Base-by-base conservation (phyloP, 1,284 basidiomycete genomes). In the Puccinia novopanici region DNA sequence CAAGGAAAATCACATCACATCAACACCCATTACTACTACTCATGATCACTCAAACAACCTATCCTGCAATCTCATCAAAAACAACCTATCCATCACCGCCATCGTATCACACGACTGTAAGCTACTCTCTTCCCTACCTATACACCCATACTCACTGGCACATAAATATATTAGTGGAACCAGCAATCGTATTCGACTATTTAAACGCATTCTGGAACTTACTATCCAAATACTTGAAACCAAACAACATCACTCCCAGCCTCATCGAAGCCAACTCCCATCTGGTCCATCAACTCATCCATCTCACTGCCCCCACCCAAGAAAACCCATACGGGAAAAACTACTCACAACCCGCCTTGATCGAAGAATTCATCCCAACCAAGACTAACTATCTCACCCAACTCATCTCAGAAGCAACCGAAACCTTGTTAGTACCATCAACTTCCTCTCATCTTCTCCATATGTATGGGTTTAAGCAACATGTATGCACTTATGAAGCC, bases 311-410 rank as follows among this genome's bases (percentile, higher is more conserved):
- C 22, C 70, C 70, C 8, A 54, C 70, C 1, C 30, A 34, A 22
- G 48, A 72, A 72, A 37, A 45, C 34, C 70, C 70, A 55, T 72
- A 8, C 34, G 70, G 70, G 17, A 54, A 54, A 72, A 72, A 72
- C 30, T 72, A 27, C 12, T 8, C 24, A 2, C 42, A 72, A 34
- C 5, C 15, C 19, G 68, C n/a, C 3, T 34, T 71, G 40, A 71
- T 71, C 15, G 15, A 72, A 30, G 48, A 72, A 72, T n/a, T 72
- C 2, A 55, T 72, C 19, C 70, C 70, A 4, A 30, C 37, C 50
- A 72, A 72, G 48, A 37, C n/a, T 15, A 72, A 34, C 3, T 72
- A 22, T 1, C 30, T 72, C 24, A 9, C 30, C 45, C 52, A 72
- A 54, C 27, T 72, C 2, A 72, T 72, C 52, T 72, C 70, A 4